Base-by-base conservation (phyloP, 2,329 filamentous ascomycete genomes). In the Tolypocladium guangdongense region DNA sequence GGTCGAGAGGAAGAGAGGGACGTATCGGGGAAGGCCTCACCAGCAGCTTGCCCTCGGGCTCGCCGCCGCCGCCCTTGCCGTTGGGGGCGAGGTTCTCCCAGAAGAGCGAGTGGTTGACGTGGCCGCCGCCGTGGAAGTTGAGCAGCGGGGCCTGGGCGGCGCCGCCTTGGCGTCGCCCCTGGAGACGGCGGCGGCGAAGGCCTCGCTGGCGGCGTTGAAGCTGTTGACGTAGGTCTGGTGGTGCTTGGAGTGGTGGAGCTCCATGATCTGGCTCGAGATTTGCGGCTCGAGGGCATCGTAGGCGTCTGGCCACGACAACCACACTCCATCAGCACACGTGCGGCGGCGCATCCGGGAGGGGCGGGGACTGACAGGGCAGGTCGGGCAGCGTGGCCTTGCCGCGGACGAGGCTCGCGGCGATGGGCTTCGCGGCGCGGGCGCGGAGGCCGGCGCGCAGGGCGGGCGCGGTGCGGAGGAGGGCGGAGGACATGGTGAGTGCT, bases 321-420 rank as follows among this genome's bases (percentile, higher is more conserved):
- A 6, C 43, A 24, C 8, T 20, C 16, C 27, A 18, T 46, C 43
- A 46, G 43, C 43, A n/a, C 2, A 18, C 27, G 3, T 27, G 27
- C 27, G 27, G 3, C 27, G 27, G 27, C 27, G 16, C 22, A n/a
- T 5, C 5, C 24, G 22, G 12, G 20, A 36, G 24, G 27, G 20
- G n/a, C 35, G 36, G 41, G 32, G 24, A 52, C 75, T 64, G 65
- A 80, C 78, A 81, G 30, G 73, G 62, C n/a, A 97, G 84, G 66
- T 96, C 91, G 59, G 93, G 93, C 43, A 99, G 86, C 43, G 91
- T 96, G 51, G 88, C 92, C 78, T 96, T 96, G 74, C 83, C 84
- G 65, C 90, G 85, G 62, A 86, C 80, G 66, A 95, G 95, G 68
- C 81, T 87, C 63, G 84, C 81, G 63, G 82, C 78, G 54, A 77